Conservation (phyloP, 495 filamentous ascomycete genomes). For the Letharia lupina region DNA sequence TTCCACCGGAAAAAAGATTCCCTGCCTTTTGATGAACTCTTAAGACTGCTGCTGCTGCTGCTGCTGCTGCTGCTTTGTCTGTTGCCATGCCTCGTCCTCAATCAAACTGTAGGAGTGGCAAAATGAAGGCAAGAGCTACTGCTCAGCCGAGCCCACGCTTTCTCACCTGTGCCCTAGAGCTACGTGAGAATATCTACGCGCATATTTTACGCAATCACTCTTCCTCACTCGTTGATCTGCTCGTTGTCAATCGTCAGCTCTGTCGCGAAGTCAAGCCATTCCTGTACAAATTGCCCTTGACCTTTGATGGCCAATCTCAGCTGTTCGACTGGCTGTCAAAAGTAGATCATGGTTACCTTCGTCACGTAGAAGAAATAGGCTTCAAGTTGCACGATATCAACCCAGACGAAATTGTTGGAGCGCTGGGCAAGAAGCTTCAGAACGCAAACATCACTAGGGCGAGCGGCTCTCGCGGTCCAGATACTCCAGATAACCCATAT, state of each 20-base stretch:
- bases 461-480: slow-evolving; percentile 7
- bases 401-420: slow-evolving; percentile 23
- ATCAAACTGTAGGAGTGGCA: not conserved
- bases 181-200: slow-evolving; percentile 23
- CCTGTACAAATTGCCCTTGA: slow-evolving; percentile 20
- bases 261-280: slow-evolving; percentile 24
- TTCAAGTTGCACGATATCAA: slow-evolving; percentile 26
- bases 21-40: not conserved
- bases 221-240: slow-evolving; percentile 19
- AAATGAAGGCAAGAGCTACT: not conserved
- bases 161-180: slow-evolving; percentile 22
- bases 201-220: slow-evolving; percentile 14
- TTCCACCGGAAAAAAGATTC: not conserved
- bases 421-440: slow-evolving; percentile 22
- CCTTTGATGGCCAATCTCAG: slow-evolving; percentile 25
- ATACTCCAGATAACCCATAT: slow-evolving; percentile 22
- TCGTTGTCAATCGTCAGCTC: slow-evolving; percentile 21
- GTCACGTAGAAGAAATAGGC: slow-evolving; percentile 17
- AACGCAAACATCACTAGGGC: slow-evolving; percentile 18
- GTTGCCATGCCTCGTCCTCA: slow-evolving; percentile 11
- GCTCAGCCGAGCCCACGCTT: slow-evolving; percentile 5
- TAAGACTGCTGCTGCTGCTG: not conserved
- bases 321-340: slow-evolving; percentile 22
- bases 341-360: slow-evolving; percentile 21
- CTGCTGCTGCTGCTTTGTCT: not conserved